Evolutionary conservation across 441 rosid species (phyloP), one percentile per base, ranked within the genome.

Genomic region (Populus tomentosa): DNA sequence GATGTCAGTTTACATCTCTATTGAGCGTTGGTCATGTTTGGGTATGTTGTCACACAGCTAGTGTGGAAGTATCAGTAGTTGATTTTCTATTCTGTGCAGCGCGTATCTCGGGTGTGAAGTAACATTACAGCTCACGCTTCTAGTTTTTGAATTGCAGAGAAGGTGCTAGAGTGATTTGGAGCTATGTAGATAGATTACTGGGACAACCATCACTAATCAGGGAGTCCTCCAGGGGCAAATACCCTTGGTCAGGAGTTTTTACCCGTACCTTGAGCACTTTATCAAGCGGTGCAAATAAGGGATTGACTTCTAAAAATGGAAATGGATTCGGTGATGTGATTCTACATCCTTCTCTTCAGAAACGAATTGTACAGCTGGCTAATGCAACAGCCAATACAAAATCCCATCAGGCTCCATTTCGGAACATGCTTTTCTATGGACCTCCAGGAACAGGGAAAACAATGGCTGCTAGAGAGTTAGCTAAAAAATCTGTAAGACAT

Each of bases 401-500:
- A 26, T 26, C 26, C 26, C 97, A 95, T 82, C 90, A 89, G 74
- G 99, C 99, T 30, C 99, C 99, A 40, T 95, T 90, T 80, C 84
- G 99, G 38, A 95, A 95, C 78, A 88, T 95, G 95, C 93, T 94
- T 71, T 92, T 95, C 85, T 91, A 94, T 65, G 99, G 99, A 35
- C 99, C 99, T 78, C 99, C 99, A 73, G 99, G 99, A 84, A 95
- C 99, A 7, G 99, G 99, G 70, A 95, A 95, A 86, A 94, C 99
- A 67, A 95, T 95, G 99, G 98, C 93, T 74, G 99, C 99, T 62
- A 88, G 99, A 81, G 97, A 95, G 82, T 78, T 94, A 72, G 97
- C 98, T 78, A 84, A 81, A 62, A 89, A 86, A 90, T 95, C 99
- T 78, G 98, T 95, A 92, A 71, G 97, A 78, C 18, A 66, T 81